Evolutionary conservation across 208 protist genomes (phyloP).

Genomic region (Wallacemonas rigidus): DNA sequence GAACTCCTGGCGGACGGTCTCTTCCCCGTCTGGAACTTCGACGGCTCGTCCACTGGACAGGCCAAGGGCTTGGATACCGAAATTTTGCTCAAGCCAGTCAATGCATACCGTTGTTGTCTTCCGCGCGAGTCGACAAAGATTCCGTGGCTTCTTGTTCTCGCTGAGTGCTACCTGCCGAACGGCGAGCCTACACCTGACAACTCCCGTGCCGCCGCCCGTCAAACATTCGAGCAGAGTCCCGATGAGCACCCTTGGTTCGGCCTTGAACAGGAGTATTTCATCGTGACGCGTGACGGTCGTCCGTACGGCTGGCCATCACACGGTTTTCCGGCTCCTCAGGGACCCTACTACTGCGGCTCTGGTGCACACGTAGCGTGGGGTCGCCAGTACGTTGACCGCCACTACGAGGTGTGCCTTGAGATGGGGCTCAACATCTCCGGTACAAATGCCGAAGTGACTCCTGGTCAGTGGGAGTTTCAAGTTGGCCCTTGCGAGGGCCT

Average conservation of each 20-base stretch:
- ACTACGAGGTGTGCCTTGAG: constrained; percentile 81
- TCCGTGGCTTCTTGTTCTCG: constrained; percentile 83
- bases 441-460: constrained; percentile 97
- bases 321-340: constrained; percentile 95
- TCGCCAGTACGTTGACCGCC: constrained; percentile 80
- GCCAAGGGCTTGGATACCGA: constrained; percentile 74
- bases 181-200: constrained; percentile 92
- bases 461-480: constrained; percentile 98
- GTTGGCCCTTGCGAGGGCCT: constrained; percentile 91
- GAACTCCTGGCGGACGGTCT: constrained; percentile 61
- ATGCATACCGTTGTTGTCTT: constrained; percentile 75
- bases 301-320: constrained; percentile 85
- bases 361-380: constrained; percentile 83
- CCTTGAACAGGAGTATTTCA: constrained; percentile 87
- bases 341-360: constrained; percentile 96
- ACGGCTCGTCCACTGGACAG: constrained; percentile 93
- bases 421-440: constrained; percentile 90
- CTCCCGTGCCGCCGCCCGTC: constrained; percentile 80
- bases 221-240: constrained; percentile 79
- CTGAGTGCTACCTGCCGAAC: constrained; percentile 93
- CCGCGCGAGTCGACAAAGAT: constrained; percentile 76
- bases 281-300: constrained; percentile 49
- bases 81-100: constrained; percentile 90
- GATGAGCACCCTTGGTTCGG: constrained; percentile 89
- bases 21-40: constrained; percentile 97